Evolutionary conservation across 2,329 filamentous ascomycete genomes (phyloP).

Genomic region (Pseudohalonectria lignicola): DNA sequence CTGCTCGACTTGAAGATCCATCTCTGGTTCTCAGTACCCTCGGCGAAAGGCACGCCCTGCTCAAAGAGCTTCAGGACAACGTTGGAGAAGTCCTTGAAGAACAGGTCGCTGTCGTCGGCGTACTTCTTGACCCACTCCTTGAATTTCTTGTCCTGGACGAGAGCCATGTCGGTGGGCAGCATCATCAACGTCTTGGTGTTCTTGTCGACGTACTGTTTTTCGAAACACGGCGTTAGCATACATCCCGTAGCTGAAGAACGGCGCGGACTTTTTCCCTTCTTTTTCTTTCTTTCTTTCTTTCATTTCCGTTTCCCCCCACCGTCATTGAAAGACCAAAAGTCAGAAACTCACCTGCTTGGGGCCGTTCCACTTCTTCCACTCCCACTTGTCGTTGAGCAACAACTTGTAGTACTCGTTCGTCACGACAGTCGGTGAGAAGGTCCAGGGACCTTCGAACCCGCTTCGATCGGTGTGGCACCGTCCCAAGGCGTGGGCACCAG

Average conservation of each 20-base stretch:
- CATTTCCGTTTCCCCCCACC: background rate
- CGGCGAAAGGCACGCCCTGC: slow-evolving; percentile 81
- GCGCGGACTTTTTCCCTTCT: background rate
- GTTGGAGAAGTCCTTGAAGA: slow-evolving; percentile 86
- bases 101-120: slow-evolving; percentile 78
- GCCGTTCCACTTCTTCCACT: slow-evolving; percentile 82
- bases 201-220: slow-evolving; percentile 73
- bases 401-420: slow-evolving; percentile 94
- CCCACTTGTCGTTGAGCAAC: slow-evolving; percentile 85
- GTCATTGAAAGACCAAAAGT: background rate
- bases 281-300: background rate
- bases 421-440: slow-evolving; percentile 79
- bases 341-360: slow-evolving; percentile 50
- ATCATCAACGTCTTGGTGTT: slow-evolving; percentile 88
- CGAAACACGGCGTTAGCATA: slow-evolving; percentile 1
- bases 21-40: slow-evolving; percentile 41
- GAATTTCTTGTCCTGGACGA: slow-evolving; percentile 84
- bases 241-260: background rate
- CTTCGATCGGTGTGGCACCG: slow-evolving; percentile 81
- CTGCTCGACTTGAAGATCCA: slow-evolving; percentile 53
- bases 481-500: slow-evolving; percentile 76
- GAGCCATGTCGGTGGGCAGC: slow-evolving; percentile 82
- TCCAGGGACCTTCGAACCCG: slow-evolving; percentile 84
- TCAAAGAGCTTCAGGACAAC: slow-evolving; percentile 80
- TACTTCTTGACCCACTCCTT: slow-evolving; percentile 72